phyloP scores from a whole-genome alignment of 2,329 filamentous ascomycete species.

The Aspergillus aculeatus region DNA sequence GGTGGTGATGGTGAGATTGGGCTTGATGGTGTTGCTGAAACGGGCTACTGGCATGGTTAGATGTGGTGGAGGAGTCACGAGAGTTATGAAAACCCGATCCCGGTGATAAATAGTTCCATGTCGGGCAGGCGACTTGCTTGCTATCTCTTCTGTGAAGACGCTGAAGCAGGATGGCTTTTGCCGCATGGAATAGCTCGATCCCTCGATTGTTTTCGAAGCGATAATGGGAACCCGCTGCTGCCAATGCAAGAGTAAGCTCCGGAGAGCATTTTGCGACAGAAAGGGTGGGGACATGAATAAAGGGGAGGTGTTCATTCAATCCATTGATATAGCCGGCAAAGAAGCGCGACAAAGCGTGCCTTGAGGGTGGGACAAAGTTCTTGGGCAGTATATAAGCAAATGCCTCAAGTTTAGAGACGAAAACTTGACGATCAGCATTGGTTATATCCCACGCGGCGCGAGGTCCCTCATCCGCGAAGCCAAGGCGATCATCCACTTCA shows the following conservation, averaged over 20 bases:
- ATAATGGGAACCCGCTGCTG: slow-evolving; percentile 51
- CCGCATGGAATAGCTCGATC: slow-evolving; percentile 58
- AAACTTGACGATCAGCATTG: slow-evolving; percentile 46
- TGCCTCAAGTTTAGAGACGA: slow-evolving; percentile 46
- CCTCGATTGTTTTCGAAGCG: slow-evolving; percentile 51
- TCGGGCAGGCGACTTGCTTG: slow-evolving; percentile 41
- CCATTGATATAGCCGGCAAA: slow-evolving; percentile 54
- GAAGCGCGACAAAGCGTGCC: slow-evolving; percentile 49
- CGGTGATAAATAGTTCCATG: slow-evolving; percentile 44
- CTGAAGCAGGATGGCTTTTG: slow-evolving; percentile 54
- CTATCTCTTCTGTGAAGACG: slow-evolving; percentile 53
- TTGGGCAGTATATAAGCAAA: slow-evolving; percentile 48
- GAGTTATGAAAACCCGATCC: slow-evolving; percentile 40
- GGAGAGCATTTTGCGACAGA: slow-evolving; percentile 46
- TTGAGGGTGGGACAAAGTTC: slow-evolving; percentile 49
- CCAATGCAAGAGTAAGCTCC: slow-evolving; percentile 52
- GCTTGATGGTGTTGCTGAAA: slow-evolving; percentile 42
- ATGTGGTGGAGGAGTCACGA: slow-evolving; percentile 41
- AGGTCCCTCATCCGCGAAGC: slow-evolving; percentile 43
- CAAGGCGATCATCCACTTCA: slow-evolving; percentile 45
- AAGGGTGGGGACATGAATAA: slow-evolving; percentile 52
- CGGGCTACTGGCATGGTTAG: slow-evolving; percentile 45
- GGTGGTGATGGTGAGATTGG: slow-evolving; percentile 22
- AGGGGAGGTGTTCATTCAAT: slow-evolving; percentile 52
- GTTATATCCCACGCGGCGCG: slow-evolving; percentile 49